Percentiles rank a stretch among this genome's conserved stretches.
Conservation (phyloP, 176 grass and related monocot species). For the Eragrostis nindensis region DNA sequence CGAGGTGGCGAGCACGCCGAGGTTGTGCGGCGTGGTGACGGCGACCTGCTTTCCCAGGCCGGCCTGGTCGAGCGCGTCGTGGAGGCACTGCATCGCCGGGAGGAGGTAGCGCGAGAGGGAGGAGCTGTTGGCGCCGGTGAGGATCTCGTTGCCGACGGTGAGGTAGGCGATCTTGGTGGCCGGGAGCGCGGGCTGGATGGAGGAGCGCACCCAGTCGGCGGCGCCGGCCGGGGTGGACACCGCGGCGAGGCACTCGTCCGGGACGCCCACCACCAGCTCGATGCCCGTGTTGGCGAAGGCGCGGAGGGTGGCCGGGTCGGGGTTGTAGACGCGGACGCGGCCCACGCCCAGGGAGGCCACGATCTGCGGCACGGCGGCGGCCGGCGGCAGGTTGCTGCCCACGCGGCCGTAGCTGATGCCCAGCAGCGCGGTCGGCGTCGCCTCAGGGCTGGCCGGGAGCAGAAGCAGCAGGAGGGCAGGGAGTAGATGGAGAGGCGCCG, state of each 20-base stretch:
- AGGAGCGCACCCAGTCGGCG: constrained; percentile 48
- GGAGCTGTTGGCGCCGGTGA: constrained; percentile 62
- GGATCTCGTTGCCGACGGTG: constrained; percentile 78
- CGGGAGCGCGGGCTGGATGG: constrained; percentile 60
- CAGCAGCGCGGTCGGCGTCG: constrained; percentile 56
- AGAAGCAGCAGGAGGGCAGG: constrained; percentile 21
- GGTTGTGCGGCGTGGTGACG: constrained; percentile 70
- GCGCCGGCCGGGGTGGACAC: constrained; percentile 55
- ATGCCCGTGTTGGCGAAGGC: constrained; percentile 86
- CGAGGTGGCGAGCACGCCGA: constrained; percentile 67
- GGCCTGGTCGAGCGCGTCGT: constrained; percentile 53
- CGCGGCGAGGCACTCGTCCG: constrained; percentile 50
- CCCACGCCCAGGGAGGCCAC: constrained; percentile 57
- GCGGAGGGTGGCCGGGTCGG: constrained; percentile 50
- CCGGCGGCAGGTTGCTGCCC: constrained; percentile 65
- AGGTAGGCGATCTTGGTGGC: constrained; percentile 65
- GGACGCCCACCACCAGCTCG: constrained; percentile 65
- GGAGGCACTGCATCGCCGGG: constrained; percentile 76
- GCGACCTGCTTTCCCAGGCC: constrained; percentile 51
- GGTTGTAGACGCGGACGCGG: constrained; percentile 70
- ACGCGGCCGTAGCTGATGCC: constrained; percentile 85
- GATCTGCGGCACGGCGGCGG: constrained; percentile 35
- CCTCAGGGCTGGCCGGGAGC: constrained; percentile 24
- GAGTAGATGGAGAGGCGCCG: neutral
- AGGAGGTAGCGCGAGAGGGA: constrained; percentile 41